Percentiles rank a stretch among this genome's conserved stretches.
phyloP scores from a whole-genome alignment of 2,329 filamentous ascomycete species.

The Penicillium psychrosexuale region DNA sequence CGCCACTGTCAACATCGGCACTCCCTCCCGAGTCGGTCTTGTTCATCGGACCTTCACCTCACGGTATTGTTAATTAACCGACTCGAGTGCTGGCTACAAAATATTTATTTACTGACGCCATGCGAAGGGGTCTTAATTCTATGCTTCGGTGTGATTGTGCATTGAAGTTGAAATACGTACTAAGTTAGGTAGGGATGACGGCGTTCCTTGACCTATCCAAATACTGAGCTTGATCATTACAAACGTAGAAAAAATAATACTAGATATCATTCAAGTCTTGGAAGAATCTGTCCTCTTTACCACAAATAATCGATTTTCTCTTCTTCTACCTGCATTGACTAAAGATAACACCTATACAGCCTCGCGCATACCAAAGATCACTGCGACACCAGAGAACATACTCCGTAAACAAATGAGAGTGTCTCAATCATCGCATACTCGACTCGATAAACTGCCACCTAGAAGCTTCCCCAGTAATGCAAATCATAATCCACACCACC shows the following conservation, averaged over 20 bases:
- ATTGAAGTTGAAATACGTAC: not conserved
- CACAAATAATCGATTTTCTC: not conserved
- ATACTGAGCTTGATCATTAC: not conserved
- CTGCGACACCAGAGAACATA: not conserved
- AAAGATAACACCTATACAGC: not conserved
- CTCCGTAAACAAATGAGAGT: too few species aligned
- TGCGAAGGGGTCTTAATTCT: not conserved
- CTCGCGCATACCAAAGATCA: not conserved
- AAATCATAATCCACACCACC: conserved; percentile 29
- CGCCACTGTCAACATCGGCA: not conserved
- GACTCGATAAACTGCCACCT: not conserved
- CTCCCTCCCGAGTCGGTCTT: too few species aligned
- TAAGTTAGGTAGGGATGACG: not conserved
- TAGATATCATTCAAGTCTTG: not conserved
- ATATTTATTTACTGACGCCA: not conserved
- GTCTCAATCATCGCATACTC: not conserved
- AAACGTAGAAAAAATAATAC: not conserved
- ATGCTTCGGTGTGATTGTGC: not conserved
- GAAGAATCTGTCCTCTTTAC: not conserved
- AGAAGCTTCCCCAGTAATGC: conserved; percentile 33
- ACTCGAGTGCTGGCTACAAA: not conserved
- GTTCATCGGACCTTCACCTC: not conserved
- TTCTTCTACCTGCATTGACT: not conserved
- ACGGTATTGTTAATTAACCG: not conserved
- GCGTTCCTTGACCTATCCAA: not conserved